phyloP scores from a whole-genome alignment of 2,329 filamentous ascomycete species.

The Botrytis medusae region DNA sequence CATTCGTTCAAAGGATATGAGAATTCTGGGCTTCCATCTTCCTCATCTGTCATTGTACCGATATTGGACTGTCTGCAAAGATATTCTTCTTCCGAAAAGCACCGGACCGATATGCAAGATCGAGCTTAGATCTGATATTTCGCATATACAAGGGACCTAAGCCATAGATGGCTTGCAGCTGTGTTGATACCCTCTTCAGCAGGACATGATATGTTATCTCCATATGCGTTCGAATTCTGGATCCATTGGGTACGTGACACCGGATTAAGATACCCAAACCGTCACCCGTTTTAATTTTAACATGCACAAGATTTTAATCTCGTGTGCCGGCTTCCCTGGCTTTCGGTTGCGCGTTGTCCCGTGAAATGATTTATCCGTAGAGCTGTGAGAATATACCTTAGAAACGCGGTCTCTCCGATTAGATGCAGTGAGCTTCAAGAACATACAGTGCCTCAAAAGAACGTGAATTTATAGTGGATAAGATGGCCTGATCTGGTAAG shows the following conservation, averaged over 20 bases:
- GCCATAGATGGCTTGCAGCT: constrained; percentile 13
- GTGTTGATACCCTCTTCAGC: constrained; percentile 18
- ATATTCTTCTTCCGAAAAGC: constrained; percentile 7
- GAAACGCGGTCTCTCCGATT: constrained; percentile 20
- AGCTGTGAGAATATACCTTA: background rate
- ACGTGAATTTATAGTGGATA: background rate
- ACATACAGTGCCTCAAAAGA: background rate
- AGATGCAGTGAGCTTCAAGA: constrained; percentile 17
- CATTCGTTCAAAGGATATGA: background rate
- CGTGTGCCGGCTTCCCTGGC: background rate
- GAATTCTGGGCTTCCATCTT: background rate
- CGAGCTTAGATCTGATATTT: constrained; percentile 10
- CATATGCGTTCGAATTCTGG: background rate
- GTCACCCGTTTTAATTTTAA: background rate
- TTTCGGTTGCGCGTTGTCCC: background rate
- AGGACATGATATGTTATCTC: constrained; percentile 15
- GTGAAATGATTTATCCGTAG: background rate
- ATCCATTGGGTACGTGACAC: background rate
- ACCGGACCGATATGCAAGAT: constrained; percentile 16
- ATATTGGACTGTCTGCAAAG: background rate
- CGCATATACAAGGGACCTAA: background rate
- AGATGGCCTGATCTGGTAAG: background rate
- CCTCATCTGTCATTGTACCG: background rate
- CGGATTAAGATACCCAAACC: background rate
- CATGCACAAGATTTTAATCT: background rate